These are phyloP conservation scores for Chiua virens DNA, from an alignment of 768 basidiomycete species.

Conservation along the genomic window DNA sequence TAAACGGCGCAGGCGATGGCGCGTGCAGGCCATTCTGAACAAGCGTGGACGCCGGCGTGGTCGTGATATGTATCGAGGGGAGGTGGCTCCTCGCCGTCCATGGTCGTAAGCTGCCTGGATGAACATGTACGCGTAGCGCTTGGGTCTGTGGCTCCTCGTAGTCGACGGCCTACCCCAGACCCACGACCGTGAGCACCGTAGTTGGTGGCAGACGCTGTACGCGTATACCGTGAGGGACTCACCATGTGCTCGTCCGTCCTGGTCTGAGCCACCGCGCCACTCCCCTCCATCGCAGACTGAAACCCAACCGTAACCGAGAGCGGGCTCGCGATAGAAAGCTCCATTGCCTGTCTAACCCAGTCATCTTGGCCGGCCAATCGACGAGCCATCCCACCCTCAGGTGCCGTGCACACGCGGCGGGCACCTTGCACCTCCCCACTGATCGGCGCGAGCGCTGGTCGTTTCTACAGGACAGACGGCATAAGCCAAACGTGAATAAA, in stretches of 20 bases:
- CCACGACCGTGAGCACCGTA: conserved; percentile 6
- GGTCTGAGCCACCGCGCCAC: conserved; percentile 3
- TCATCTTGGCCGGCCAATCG: conserved; percentile 57
- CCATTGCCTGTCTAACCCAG: conserved; percentile 72
- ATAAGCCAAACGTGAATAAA: background rate
- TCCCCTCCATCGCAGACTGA: background rate
- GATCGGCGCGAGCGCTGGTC: conserved; percentile 43
- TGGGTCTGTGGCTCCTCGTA: conserved; percentile 15
- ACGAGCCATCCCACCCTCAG: conserved; percentile 14
- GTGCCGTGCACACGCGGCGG: conserved; percentile 32
- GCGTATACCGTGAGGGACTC: conserved; percentile 13
- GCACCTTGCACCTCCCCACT: conserved; percentile 21
- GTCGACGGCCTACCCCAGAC: conserved; percentile 21
- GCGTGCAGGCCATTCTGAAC: conserved; percentile 1
- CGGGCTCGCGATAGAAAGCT: conserved; percentile 51
- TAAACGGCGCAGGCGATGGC: conserved; percentile 24
- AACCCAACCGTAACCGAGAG: conserved; percentile 18
- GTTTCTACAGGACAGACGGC: conserved; percentile 49
- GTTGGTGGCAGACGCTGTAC: background rate
- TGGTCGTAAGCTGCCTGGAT: conserved; percentile 10
- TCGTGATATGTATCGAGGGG: conserved; percentile 28
- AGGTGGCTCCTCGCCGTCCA: conserved; percentile 17
- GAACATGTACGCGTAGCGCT: conserved; percentile 8
- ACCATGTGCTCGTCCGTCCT: conserved; percentile 49
- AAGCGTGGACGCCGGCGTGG: conserved; percentile 7